These are phyloP conservation scores for Vaccinium vitisidaea DNA, from an alignment of 148 eudicot species.

Conservation along the genomic window DNA sequence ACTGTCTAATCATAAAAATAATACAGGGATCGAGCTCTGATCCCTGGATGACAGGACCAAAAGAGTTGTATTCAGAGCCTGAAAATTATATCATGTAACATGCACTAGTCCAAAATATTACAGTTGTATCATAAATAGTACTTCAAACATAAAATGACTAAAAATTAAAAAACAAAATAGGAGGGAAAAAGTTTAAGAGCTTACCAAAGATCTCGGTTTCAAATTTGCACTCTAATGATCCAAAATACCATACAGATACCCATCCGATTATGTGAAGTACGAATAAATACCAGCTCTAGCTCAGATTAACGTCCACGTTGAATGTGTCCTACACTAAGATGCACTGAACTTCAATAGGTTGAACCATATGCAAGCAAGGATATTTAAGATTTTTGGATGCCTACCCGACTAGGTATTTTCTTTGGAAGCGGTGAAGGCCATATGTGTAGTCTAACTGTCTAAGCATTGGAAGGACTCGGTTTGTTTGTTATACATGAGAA, in stretches of 20 bases:
- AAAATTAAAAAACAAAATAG: too few relatives aligned
- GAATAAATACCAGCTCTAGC: background rate
- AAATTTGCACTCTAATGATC: background rate
- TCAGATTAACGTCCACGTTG: background rate
- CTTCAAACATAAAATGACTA: background rate
- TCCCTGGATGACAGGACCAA: background rate
- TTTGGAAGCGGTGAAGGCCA: too few relatives aligned
- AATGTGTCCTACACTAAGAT: too few relatives aligned
- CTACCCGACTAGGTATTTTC: too few relatives aligned
- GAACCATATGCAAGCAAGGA: too few relatives aligned
- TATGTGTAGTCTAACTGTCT: too few relatives aligned
- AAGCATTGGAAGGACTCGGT: too few relatives aligned
- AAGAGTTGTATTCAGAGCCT: background rate
- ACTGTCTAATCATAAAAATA: too few relatives aligned
- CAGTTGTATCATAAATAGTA: background rate
- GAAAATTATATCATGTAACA: constrained; percentile 1
- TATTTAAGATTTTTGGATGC: too few relatives aligned
- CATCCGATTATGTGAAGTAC: background rate
- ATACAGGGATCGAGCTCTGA: background rate
- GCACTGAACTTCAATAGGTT: too few relatives aligned
- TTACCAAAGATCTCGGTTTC: background rate
- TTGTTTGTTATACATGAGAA: too few relatives aligned
- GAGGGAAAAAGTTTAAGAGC: background rate
- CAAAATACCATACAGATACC: background rate
- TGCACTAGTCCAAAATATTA: background rate